Evolutionary conservation across 2,329 filamentous ascomycete genomes (phyloP), one percentile per base, ranked within the genome.

Genomic region (Aspergillus sp.): DNA sequence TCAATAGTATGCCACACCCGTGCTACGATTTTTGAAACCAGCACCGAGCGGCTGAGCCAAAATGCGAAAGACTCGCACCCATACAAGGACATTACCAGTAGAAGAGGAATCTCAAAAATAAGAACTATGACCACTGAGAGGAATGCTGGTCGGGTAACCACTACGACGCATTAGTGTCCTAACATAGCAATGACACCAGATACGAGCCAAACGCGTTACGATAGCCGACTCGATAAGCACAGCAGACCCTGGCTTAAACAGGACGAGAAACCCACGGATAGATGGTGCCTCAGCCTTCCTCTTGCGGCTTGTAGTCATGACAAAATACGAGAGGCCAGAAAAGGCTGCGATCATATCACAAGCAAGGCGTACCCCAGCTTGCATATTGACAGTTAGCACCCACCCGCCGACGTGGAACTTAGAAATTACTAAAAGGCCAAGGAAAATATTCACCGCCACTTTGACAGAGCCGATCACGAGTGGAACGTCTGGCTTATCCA

Each of bases 401-500:
- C 2, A 35, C 9, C 1, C 14, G 33, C 87, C 0, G 91, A 76
- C 2, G 87, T 57, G 53, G 91, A 90, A 35, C 33, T 11, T 35
- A 35, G 33, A 35, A 12, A 35, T 35, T 11, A 35, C 14, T 14
- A 35, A 14, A 14, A 35, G 9, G 33, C 14, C 33, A 35, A 35
- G 33, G 33, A 14, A 11, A 35, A 35, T 14, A 63, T 90, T 90
- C 59, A 89, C 70, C 0, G 77, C 73, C 52, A 90, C 88, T 62
- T 88, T 88, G 52, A 81, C 77, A 0, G 79, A 81, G 68, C 83
- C 89, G 62, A 90, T 87, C 0, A 89, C 66, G 0, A 91, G 73
- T 0, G 87, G 87, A 0, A 90, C 85, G 65, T 91, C 87, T 0
- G 88, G 88, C 51, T 84, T 81, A 68, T 90, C 88, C 1, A 91